Conservation (phyloP, 2,329 filamentous ascomycete species). For the Colletotrichum lini region DNA sequence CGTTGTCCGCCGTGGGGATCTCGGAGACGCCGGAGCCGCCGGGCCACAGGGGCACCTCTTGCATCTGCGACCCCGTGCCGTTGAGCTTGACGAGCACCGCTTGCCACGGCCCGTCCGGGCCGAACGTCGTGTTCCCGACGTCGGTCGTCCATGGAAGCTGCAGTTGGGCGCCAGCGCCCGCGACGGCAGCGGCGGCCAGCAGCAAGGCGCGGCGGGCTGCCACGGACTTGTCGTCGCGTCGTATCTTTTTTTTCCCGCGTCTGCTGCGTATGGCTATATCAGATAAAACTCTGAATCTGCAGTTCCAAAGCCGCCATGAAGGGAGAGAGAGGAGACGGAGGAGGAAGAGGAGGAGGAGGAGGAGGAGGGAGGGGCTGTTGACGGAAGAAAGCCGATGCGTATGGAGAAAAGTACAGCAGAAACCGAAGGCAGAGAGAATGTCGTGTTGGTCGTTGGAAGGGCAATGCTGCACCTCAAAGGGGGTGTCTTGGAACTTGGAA, state of each 20-base stretch:
- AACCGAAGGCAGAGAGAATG: too few species aligned
- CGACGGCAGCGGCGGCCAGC: slow-evolving; percentile 1
- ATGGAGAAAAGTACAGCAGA: background rate
- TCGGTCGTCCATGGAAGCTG: slow-evolving; percentile 5
- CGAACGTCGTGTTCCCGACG: background rate
- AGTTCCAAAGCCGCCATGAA: background rate
- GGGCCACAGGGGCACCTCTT: slow-evolving; percentile 12
- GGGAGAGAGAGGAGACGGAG: background rate
- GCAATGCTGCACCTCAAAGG: too few species aligned
- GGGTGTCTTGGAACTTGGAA: too few species aligned
- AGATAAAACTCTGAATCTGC: background rate
- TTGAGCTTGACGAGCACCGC: background rate
- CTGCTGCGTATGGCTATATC: background rate
- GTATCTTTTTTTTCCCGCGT: background rate
- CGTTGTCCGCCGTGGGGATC: background rate
- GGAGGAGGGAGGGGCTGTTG: background rate
- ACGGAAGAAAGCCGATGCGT: too few species aligned
- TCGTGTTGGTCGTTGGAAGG: too few species aligned
- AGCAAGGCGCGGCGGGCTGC: background rate
- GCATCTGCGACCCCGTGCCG: background rate
- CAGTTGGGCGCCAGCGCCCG: background rate
- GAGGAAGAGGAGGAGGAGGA: background rate
- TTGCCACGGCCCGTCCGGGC: slow-evolving; percentile 32
- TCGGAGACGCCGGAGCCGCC: slow-evolving; percentile 7
- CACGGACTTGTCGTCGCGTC: background rate